Percentiles rank a stretch among this genome's conserved stretches.
These are phyloP conservation scores for Collybiopsis confluens DNA, from an alignment of 768 basidiomycete species.

Conservation along the genomic window DNA sequence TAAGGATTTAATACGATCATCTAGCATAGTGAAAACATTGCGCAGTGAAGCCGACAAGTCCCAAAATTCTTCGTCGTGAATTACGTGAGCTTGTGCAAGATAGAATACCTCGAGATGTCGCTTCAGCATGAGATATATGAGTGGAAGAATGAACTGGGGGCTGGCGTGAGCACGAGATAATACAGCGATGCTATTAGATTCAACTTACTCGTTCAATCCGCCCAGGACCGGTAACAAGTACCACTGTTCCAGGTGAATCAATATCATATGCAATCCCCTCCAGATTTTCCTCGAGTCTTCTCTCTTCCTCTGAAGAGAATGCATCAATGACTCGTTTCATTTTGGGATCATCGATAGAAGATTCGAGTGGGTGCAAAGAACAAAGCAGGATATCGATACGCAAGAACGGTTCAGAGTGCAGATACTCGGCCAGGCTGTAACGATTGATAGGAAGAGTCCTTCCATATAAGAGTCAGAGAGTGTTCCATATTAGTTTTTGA, in stretches of 20 bases:
- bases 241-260: constrained; percentile 24
- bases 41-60: constrained; percentile 18
- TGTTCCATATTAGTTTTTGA: no score
- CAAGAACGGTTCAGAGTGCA: constrained; percentile 1
- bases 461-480: no score
- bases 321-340: constrained; percentile 18
- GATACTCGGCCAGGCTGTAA: constrained; percentile 10
- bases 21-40: constrained; percentile 16
- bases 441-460: constrained; percentile 9
- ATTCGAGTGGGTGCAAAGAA: background rate
- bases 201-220: constrained; percentile 27
- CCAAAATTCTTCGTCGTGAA: constrained; percentile 24
- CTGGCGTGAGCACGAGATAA: background rate
- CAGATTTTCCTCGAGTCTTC: constrained; percentile 20
- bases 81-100: constrained; percentile 17
- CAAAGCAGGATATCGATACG: constrained; percentile 17
- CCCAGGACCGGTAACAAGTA: constrained; percentile 25
- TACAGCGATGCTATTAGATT: background rate
- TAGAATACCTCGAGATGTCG: constrained; percentile 29
- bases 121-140: constrained; percentile 29
- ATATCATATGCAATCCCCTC: constrained; percentile 25
- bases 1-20: constrained; percentile 19
- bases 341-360: background rate
- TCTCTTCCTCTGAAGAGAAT: constrained; percentile 22
- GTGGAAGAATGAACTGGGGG: constrained; percentile 31